Evolutionary conservation across 352 stramenopile species (phyloP).

Genomic region (Phytophthora capsici): DNA sequence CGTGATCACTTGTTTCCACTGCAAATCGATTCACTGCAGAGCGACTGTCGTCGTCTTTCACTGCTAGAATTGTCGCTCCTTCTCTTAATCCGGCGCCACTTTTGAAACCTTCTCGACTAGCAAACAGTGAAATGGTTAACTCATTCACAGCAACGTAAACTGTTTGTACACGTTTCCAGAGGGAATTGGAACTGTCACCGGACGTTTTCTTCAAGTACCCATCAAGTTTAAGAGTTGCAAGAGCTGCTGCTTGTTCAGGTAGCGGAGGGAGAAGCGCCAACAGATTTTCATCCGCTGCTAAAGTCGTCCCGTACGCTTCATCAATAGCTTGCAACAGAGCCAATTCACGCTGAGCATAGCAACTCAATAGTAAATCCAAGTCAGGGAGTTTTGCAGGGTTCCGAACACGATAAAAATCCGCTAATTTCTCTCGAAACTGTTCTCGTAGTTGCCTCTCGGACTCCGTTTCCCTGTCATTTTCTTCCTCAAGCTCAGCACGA

Average conservation of each 20-base stretch:
- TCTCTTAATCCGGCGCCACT: slow-evolving; percentile 24
- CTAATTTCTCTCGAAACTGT: slow-evolving; percentile 48
- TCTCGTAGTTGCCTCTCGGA: slow-evolving; percentile 28
- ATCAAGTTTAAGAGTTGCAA: slow-evolving; percentile 50
- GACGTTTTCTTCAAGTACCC: slow-evolving; percentile 40
- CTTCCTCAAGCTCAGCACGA: slow-evolving; percentile 6
- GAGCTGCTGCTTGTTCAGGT: slow-evolving; percentile 33
- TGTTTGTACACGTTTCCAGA: slow-evolving; percentile 46
- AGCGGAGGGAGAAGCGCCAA: slow-evolving; percentile 42
- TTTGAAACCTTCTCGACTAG: slow-evolving; percentile 68
- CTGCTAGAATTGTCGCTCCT: slow-evolving; percentile 41
- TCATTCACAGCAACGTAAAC: slow-evolving; percentile 59
- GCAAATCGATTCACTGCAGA: slow-evolving; percentile 39
- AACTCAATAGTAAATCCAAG: slow-evolving; percentile 54
- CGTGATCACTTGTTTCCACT: slow-evolving; percentile 61
- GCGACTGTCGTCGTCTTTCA: slow-evolving; percentile 33
- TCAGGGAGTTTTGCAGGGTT: slow-evolving; percentile 61
- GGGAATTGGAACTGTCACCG: slow-evolving; percentile 26
- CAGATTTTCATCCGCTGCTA: slow-evolving; percentile 42
- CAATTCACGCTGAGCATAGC: slow-evolving; percentile 52
- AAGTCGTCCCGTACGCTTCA: slow-evolving; percentile 38
- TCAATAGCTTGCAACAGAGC: slow-evolving; percentile 61
- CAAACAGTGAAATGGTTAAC: slow-evolving; percentile 58
- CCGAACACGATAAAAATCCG: slow-evolving; percentile 60
- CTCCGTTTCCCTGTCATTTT: slow-evolving; percentile 7